Conservation (phyloP, 345 rosid species). For the Luvunga scandens region DNA sequence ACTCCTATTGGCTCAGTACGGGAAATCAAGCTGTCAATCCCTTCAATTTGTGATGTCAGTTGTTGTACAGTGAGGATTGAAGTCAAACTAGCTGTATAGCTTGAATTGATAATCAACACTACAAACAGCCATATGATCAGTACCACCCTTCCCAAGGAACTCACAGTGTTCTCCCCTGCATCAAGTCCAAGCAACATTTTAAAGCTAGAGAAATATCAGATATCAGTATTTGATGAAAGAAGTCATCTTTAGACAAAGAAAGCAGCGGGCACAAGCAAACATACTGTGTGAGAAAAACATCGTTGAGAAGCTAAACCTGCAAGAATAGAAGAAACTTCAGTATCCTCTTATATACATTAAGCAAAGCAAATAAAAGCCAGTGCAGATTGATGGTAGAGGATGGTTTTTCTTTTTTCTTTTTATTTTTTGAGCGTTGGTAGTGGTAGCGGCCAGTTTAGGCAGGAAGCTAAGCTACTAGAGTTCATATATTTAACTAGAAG, state of each 20-base stretch:
- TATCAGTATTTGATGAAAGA: not conserved
- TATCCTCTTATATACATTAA: not conserved
- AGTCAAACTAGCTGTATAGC: constrained; percentile 95
- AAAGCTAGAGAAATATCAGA: not conserved
- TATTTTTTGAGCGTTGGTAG: too few species aligned
- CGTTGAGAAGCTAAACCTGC: constrained; percentile 99
- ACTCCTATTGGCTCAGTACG: constrained; percentile 72
- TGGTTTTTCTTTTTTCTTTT: too few species aligned
- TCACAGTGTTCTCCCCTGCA: constrained; percentile 86
- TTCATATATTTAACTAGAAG: not conserved
- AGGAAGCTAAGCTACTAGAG: not conserved
- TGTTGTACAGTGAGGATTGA: constrained; percentile 94
- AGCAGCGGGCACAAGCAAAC: constrained; percentile 28
- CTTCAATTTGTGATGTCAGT: constrained; percentile 69
- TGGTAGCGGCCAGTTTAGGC: not conserved
- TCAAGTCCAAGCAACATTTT: constrained; percentile 19
- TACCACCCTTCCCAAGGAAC: constrained; percentile 79
- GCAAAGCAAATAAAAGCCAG: not conserved
- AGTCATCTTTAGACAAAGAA: not conserved
- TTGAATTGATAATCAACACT: constrained; percentile 90
- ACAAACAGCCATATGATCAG: constrained; percentile 90
- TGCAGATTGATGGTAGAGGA: not conserved
- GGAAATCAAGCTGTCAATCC: constrained; percentile 69
- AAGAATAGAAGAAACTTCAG: constrained; percentile 28
- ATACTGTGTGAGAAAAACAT: constrained; percentile 98